These are phyloP conservation scores for Sclerospora graminicola DNA, from an alignment of 352 stramenopile genomes.

Conservation along the genomic window DNA sequence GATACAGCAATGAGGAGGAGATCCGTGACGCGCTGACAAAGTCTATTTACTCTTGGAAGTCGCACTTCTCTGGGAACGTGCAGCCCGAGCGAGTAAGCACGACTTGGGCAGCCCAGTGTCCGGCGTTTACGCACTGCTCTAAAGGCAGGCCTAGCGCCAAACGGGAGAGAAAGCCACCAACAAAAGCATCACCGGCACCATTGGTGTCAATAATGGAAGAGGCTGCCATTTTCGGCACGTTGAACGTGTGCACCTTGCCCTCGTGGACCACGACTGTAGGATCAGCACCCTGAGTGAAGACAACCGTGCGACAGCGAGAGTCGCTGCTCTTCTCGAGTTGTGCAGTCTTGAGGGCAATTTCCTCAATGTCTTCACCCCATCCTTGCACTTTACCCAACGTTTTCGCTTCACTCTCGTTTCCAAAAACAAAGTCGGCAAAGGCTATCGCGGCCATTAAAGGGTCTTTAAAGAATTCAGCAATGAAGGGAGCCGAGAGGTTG, in stretches of 20 bases:
- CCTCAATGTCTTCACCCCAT: slow-evolving; percentile 82
- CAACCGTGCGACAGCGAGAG: slow-evolving; percentile 88
- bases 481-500: slow-evolving; percentile 97
- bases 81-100: slow-evolving; percentile 97
- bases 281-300: slow-evolving; percentile 97
- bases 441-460: slow-evolving; percentile 89
- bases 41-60: slow-evolving; percentile 75
- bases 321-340: slow-evolving; percentile 90
- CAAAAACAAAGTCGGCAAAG: slow-evolving; percentile 98
- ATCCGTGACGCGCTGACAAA: slow-evolving; percentile 3
- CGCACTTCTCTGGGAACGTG: slow-evolving; percentile 88
- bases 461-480: slow-evolving; percentile 97
- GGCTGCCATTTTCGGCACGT: slow-evolving; percentile 82
- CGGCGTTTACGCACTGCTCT: slow-evolving; percentile 92
- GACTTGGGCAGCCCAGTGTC: slow-evolving; percentile 94
- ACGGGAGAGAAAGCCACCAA: slow-evolving; percentile 96
- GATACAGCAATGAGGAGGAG: slow-evolving; percentile 13
- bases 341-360: slow-evolving; percentile 90
- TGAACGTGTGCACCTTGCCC: slow-evolving; percentile 88
- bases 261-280: slow-evolving; percentile 94
- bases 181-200: slow-evolving; percentile 97
- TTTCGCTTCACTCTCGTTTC: slow-evolving; percentile 97
- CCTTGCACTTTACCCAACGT: slow-evolving; percentile 88
- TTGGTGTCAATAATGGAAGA: slow-evolving; percentile 98
- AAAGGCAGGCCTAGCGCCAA: slow-evolving; percentile 81